These are phyloP conservation scores for Heterotrichella gracilis DNA, from an alignment of 352 stramenopile genomes.

Conservation along the genomic window DNA sequence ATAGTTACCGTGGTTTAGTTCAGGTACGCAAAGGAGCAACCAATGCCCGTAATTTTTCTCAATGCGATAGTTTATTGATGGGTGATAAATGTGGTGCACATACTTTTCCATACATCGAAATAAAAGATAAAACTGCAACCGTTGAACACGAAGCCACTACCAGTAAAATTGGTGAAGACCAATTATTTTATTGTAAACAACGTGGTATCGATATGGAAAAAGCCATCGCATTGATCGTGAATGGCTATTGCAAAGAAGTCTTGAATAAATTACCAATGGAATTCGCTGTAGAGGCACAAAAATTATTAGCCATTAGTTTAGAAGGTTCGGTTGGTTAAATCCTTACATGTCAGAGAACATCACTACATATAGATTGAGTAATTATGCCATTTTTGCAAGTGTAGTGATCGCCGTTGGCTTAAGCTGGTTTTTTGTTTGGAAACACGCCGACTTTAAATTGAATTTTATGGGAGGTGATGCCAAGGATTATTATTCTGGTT, in stretches of 20 bases:
- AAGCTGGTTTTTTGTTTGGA: not conserved
- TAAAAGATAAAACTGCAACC: not conserved
- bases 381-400: no score
- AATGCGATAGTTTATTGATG: not conserved
- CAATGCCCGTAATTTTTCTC: not conserved
- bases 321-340: not conserved
- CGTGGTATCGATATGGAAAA: not conserved
- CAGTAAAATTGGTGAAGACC: not conserved
- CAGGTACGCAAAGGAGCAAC: not conserved
- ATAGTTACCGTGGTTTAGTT: not conserved
- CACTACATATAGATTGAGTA: no score
- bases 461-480: not conserved
- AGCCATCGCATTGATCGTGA: not conserved
- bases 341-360: no score
- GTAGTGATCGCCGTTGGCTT: no score
- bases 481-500: not conserved
- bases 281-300: not conserved
- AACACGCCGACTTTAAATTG: not conserved
- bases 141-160: not conserved
- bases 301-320: not conserved
- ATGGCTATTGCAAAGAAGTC: not conserved
- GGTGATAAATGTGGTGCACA: not conserved
- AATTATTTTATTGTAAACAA: not conserved
- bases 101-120: not conserved
- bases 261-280: not conserved